Conservation (phyloP, 345 rosid species). For the Capsella bursapastoris region DNA sequence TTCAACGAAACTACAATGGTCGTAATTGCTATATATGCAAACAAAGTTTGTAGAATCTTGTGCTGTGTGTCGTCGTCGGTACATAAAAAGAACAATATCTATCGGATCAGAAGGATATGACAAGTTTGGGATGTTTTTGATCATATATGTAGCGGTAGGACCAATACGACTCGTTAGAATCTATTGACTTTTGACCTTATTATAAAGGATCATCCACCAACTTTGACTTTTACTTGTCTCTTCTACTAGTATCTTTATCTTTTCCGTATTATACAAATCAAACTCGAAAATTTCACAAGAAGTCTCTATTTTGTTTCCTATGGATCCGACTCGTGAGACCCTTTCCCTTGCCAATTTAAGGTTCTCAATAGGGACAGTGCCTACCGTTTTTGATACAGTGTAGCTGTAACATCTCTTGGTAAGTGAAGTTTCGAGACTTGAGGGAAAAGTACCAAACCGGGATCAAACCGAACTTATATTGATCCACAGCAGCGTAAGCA, state of each 20-base stretch:
- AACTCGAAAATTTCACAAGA: neutral
- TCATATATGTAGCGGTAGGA: constrained; percentile 10
- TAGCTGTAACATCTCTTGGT: neutral
- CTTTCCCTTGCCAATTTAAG: too few species aligned
- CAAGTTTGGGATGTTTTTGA: constrained; percentile 15
- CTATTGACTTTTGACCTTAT: constrained; percentile 23
- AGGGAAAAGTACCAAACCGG: neutral
- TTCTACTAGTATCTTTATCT: too few species aligned
- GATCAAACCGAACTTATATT: neutral
- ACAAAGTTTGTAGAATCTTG: constrained; percentile 19
- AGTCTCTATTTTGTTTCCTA: neutral
- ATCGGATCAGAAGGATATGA: constrained; percentile 8
- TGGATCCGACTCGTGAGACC: neutral
- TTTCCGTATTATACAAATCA: neutral
- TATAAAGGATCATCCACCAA: constrained; percentile 4
- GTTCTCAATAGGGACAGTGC: too few species aligned
- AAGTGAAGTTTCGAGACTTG: neutral
- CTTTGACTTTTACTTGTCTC: constrained; percentile 26
- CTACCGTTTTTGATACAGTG: too few species aligned
- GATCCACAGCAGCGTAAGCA: constrained; percentile 17
- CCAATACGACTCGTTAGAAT: constrained; percentile 28
- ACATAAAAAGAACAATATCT: neutral
- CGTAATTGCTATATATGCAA: neutral
- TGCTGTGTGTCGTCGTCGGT: constrained; percentile 18
- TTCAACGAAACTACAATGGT: neutral